phyloP scores from a whole-genome alignment of 78 protist species.

The Pigoraptor vietnamica region DNA sequence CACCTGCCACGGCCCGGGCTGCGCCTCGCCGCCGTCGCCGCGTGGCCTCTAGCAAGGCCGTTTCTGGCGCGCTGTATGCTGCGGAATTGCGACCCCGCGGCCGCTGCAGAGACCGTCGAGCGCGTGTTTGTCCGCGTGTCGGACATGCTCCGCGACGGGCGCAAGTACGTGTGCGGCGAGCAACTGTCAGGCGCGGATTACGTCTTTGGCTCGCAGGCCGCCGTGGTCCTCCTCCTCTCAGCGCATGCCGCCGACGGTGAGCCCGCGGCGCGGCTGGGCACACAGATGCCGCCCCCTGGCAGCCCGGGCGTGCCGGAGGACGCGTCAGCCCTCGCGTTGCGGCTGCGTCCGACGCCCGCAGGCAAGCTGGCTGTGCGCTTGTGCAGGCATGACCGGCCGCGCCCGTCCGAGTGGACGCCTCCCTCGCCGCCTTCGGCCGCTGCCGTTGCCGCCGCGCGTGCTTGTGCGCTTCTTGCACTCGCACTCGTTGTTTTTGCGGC shows the following conservation, averaged over 20 bases:
- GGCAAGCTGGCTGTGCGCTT: background rate
- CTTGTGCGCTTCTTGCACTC: too few species aligned
- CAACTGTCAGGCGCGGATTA: background rate
- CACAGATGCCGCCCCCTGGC: background rate
- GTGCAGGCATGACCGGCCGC: background rate
- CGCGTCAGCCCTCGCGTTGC: background rate
- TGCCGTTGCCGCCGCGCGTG: too few species aligned
- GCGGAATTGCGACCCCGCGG: background rate
- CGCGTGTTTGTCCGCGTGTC: background rate
- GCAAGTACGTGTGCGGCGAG: background rate
- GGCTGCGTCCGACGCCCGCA: background rate
- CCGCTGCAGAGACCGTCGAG: background rate
- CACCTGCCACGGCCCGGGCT: background rate
- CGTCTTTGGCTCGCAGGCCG: background rate
- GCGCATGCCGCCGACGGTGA: background rate
- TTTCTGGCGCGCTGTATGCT: background rate
- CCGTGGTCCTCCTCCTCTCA: background rate
- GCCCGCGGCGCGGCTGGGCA: background rate
- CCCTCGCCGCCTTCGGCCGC: background rate
- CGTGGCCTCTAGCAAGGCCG: background rate
- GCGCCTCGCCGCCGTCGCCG: background rate
- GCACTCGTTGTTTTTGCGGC: background rate
- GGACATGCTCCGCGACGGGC: background rate
- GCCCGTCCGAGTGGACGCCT: background rate
- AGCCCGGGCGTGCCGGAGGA: background rate